Base-by-base conservation (phyloP, 371 early-diverging fungal genomes). In the Mortierella sp. region DNA sequence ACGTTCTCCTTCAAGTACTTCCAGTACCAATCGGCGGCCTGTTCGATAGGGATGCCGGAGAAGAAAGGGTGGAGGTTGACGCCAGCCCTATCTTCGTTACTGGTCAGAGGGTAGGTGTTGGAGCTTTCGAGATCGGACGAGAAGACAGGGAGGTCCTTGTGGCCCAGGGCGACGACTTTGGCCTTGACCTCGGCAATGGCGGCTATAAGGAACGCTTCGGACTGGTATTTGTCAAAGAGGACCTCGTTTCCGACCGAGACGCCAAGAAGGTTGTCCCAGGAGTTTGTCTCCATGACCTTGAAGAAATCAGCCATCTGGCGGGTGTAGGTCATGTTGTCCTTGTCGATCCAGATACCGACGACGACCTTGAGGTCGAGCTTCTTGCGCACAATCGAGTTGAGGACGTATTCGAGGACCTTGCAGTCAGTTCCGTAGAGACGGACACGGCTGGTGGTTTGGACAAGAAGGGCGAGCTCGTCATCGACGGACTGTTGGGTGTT, bases 21-120 rank as follows among this genome's bases (percentile, higher is more conserved):
- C 83, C 90, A 93, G 56, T 90, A 88, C 90, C 90, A 91, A 60
- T 84, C 71, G 65, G 91, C 90, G 11, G 93, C 93, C 5, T 83
- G 85, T 5, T 90, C 79, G 10, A 90, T 90, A 12, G 87, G 84
- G 8, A 85, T 88, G 29, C 93, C 93, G 16, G 93, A 91, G 89
- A 93, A 94, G 90, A 93, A 93, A 14, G 94, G 94, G 88, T 93
- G 93, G 7, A 91, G 91, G 79, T 94, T 92, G 73, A 91, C 91
- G 56, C 90, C 88, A 12, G 92, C 90, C 70, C 83, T 90, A 81
- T 94, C 94, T 41, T 91, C 91, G 80, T 91, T 91, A 18, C 84
- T 82, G 27, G 93, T 82, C 56, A 94, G 75, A 3, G 86, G 84
- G 46, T 90, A 81, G 46, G 87, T 86, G 72, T 89, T 89, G 75